Conservation (phyloP, 1,284 basidiomycete genomes). For the Peniophora sp. region DNA sequence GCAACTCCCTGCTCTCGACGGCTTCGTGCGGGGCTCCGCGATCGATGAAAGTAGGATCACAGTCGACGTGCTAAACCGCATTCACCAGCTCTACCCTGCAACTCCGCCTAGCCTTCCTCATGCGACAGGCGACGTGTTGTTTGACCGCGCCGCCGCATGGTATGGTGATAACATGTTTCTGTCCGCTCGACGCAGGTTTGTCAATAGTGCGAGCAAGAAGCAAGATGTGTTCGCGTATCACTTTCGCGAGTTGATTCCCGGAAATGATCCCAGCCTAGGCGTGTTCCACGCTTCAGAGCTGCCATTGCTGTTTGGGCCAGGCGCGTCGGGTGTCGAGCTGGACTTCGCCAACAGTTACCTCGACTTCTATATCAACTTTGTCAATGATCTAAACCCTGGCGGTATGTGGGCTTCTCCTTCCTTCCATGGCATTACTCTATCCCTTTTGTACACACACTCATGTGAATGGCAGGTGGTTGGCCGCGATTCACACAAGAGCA, state of each 20-base stretch:
- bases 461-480: slow-evolving; percentile 35
- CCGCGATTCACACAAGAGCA: slow-evolving; percentile 27
- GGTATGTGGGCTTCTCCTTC: slow-evolving; percentile 20
- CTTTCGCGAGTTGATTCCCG: slow-evolving; percentile 47
- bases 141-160: slow-evolving; percentile 46
- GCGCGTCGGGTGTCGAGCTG: slow-evolving; percentile 33
- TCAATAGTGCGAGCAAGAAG: slow-evolving; percentile 34
- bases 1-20: slow-evolving; percentile 32
- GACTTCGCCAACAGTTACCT: slow-evolving; percentile 38
- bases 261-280: slow-evolving; percentile 33
- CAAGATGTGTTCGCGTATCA: slow-evolving; percentile 47
- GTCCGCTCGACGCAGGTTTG: slow-evolving; percentile 38
- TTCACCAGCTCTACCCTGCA: slow-evolving; percentile 35
- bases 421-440: not conserved
- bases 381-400: slow-evolving; percentile 45
- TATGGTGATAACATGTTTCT: slow-evolving; percentile 53
- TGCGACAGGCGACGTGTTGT: slow-evolving; percentile 51
- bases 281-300: slow-evolving; percentile 47
- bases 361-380: slow-evolving; percentile 47
- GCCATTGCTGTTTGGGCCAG: slow-evolving; percentile 36
- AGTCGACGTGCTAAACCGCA: slow-evolving; percentile 25
- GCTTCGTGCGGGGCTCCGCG: slow-evolving; percentile 37
- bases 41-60: slow-evolving; percentile 44
- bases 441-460: not conserved
- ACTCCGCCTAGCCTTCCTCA: slow-evolving; percentile 39